Evolutionary conservation across 257 asterid genomes (phyloP).

Genomic region (Solanum tacnaense): DNA sequence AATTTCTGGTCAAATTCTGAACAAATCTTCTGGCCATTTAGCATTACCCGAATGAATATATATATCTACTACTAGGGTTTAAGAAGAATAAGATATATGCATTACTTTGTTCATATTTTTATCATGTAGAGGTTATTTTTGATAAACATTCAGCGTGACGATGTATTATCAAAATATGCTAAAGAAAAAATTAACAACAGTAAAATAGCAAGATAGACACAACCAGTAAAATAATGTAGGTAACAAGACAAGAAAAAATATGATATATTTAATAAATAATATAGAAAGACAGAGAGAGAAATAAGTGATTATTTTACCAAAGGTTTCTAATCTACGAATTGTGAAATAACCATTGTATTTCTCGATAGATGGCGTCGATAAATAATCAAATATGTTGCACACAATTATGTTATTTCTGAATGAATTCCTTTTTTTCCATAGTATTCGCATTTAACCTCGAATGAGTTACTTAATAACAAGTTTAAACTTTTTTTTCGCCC

Average conservation of each 20-base stretch:
- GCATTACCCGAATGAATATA: no score
- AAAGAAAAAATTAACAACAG: neutral
- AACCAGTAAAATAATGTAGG: no score
- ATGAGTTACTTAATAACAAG: neutral
- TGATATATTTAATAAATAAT: no score
- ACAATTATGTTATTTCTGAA: neutral
- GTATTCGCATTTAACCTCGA: neutral
- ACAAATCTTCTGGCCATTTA: no score
- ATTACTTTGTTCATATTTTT: neutral
- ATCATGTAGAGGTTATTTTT: neutral
- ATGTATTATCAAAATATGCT: neutral
- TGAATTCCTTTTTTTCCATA: neutral
- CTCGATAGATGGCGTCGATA: neutral
- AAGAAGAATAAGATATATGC: neutral
- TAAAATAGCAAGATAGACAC: neutral
- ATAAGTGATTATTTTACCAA: no score
- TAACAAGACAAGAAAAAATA: neutral
- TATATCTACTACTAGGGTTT: neutral
- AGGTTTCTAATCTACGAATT: no score
- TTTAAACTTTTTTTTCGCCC: no score
- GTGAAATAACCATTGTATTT: no score
- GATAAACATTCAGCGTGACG: rapidly evolving
- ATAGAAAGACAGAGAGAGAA: no score
- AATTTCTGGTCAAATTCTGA: no score
- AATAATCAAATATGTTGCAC: neutral